These are phyloP conservation scores for Zopfia rhizophila DNA, from an alignment of 2,329 filamentous ascomycete species.

Conservation along the genomic window DNA sequence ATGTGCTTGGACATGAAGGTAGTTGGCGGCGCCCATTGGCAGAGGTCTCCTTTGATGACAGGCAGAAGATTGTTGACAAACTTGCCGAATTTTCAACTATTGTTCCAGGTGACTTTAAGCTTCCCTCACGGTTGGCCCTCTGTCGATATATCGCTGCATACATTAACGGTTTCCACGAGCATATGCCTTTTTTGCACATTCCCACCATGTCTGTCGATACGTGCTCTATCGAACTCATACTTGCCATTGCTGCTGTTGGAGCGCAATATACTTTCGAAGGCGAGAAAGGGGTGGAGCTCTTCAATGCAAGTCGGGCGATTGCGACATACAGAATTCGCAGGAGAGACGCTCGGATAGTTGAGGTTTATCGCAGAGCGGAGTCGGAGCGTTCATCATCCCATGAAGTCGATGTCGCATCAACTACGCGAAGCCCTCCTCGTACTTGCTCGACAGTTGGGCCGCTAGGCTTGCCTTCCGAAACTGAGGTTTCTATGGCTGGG, in stretches of 20 bases:
- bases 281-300: conserved; percentile 64
- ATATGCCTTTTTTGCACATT: conserved; percentile 72
- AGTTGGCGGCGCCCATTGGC: conserved; percentile 35
- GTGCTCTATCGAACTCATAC: conserved; percentile 73
- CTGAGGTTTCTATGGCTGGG: conserved; percentile 21
- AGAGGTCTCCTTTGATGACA: conserved; percentile 47
- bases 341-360: conserved; percentile 58
- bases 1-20: conserved; percentile 28
- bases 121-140: conserved; percentile 75
- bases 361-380: conserved; percentile 34
- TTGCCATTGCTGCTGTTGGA: conserved; percentile 74
- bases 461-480: conserved; percentile 38
- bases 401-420: conserved; percentile 25
- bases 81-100: conserved; percentile 70
- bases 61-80: conserved; percentile 63
- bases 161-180: conserved; percentile 71
- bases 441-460: conserved; percentile 36
- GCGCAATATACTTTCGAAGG: conserved; percentile 70
- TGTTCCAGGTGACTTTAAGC: conserved; percentile 70
- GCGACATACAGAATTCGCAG: conserved; percentile 63
- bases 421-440: conserved; percentile 26
- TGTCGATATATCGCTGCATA: conserved; percentile 77
- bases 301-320: conserved; percentile 66
- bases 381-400: conserved; percentile 30
- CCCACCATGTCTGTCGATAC: conserved; percentile 72